A percentile compares a stretch with the other conserved stretches of the same genome.
Conservation (phyloP, 163 green algal species). For the Trebouxia gelatinosa region DNA sequence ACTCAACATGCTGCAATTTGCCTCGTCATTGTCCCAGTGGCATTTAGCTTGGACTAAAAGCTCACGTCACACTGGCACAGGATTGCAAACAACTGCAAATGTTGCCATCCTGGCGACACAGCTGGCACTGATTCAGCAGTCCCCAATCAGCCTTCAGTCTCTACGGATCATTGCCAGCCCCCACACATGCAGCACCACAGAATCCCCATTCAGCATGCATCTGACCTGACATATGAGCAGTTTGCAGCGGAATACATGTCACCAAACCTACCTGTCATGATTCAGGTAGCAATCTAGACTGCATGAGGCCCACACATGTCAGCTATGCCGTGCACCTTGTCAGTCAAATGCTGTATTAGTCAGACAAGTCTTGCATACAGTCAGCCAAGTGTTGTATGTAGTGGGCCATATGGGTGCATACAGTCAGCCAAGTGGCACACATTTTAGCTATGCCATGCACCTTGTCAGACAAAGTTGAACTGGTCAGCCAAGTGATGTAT, state of each 20-base stretch:
- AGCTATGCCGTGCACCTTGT: too few relatives aligned
- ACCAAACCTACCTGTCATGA: constrained; percentile 60
- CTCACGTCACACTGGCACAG: not conserved
- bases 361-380: not conserved
- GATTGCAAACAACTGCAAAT: not conserved
- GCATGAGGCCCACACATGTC: too few relatives aligned
- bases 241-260: constrained; percentile 61
- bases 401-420: not conserved
- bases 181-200: not conserved
- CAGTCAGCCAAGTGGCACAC: not conserved
- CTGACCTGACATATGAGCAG: constrained; percentile 48
- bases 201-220: constrained; percentile 8
- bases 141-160: not conserved
- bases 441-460: not conserved
- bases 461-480: not conserved
- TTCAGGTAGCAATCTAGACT: constrained; percentile 56
- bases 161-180: not conserved
- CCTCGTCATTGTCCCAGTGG: not conserved
- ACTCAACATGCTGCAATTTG: not conserved
- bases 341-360: not conserved
- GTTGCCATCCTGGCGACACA: not conserved
- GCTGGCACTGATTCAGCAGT: not conserved
- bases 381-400: not conserved
- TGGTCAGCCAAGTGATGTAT: too few relatives aligned
- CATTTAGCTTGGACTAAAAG: not conserved